Base-by-base conservation (phyloP, 495 filamentous ascomycete species). In the Penicillium malachiteum region DNA sequence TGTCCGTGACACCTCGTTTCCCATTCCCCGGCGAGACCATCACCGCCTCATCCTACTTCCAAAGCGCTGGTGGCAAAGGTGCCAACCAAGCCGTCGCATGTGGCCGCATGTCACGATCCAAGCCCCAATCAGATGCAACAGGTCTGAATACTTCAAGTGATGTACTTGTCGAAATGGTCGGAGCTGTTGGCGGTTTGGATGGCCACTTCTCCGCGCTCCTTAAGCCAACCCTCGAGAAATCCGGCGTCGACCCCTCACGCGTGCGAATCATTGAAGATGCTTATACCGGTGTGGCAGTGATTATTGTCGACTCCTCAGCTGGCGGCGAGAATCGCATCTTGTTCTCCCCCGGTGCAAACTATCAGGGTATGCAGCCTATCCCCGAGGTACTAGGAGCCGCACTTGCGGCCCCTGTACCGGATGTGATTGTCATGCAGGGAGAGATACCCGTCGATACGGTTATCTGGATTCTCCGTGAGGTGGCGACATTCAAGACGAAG, bases 61-160 rank as follows among this genome's bases (percentile, higher is more conserved):
- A 84, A 40, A 92, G 87, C 46, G 84, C 86, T 12, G 94, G 94
- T 51, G 94, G 94, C 40, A 98, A 98, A 74, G 94, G 94, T 56
- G 91, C 91, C 34, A 98, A 98, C 77, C 94, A 97, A 74, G 91
- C 91, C 43, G 89, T 96, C 40, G 93, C 93, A 7, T 84, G 81
- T 62, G 81, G 80, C 0, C 80, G 88, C 1, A 73, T 89, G 10
- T 86, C 83, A 0, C 81, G 85, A 54, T 54, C 65, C 8, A 59
- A 65, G n/a, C 66, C 58, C n/a, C 46, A 42, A 26, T 18, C 48
- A 12, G 33, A 49, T 6, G 48, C 58, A 13, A 49, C 60, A 6
- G 48, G 63, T 13, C 40, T 66, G 7, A 57, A 71, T 11, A 59
- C 60, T 13, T 62, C 63, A n/a, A 72, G 70, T 26, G 70, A 76